Percentiles rank a stretch among this genome's conserved stretches.
Conservation (phyloP, 108 stramenopile species). For the Aureococcus anophagefferens region DNA sequence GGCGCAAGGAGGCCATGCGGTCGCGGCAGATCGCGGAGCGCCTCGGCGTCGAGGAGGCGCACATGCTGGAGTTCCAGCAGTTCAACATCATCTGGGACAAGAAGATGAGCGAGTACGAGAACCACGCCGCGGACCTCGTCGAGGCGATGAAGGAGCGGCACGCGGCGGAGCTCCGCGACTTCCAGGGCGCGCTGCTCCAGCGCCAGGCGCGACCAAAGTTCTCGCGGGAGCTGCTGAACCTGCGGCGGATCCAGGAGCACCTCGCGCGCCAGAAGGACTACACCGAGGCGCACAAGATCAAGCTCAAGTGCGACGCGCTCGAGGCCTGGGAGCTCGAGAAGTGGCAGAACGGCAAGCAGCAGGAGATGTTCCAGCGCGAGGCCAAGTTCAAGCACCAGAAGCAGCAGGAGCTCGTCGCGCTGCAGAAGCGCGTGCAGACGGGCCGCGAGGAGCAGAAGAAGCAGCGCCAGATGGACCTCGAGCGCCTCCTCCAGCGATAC, state of each 20-base stretch:
- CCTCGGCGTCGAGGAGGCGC: constrained; percentile 76
- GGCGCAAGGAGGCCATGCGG: constrained; percentile 62
- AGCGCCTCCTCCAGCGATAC: constrained; percentile 62
- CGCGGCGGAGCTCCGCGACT: constrained; percentile 59
- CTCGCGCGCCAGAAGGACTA: constrained; percentile 68
- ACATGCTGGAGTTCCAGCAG: constrained; percentile 80
- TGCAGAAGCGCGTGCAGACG: constrained; percentile 68
- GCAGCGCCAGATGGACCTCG: constrained; percentile 59
- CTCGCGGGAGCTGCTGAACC: constrained; percentile 61
- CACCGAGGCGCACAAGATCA: constrained; percentile 67
- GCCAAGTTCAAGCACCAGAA: constrained; percentile 52
- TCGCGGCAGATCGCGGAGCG: constrained; percentile 65
- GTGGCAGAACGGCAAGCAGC: constrained; percentile 62
- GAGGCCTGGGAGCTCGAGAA: constrained; percentile 68
- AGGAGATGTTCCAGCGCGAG: constrained; percentile 58
- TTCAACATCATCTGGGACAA: constrained; percentile 72
- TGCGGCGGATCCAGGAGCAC: constrained; percentile 65
- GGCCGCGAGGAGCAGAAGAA: constrained; percentile 68
- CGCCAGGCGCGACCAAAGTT: constrained; percentile 55
- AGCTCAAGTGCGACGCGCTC: constrained; percentile 62
- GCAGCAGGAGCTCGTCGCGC: constrained; percentile 60
- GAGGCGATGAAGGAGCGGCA: constrained; percentile 60
- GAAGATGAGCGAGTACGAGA: constrained; percentile 63
- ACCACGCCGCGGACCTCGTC: constrained; percentile 51
- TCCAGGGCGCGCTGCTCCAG: constrained; percentile 48